These are phyloP conservation scores for Zygosaccharomyces kombuchaensis DNA, from an alignment of 805 yeast genomes.

Conservation along the genomic window DNA sequence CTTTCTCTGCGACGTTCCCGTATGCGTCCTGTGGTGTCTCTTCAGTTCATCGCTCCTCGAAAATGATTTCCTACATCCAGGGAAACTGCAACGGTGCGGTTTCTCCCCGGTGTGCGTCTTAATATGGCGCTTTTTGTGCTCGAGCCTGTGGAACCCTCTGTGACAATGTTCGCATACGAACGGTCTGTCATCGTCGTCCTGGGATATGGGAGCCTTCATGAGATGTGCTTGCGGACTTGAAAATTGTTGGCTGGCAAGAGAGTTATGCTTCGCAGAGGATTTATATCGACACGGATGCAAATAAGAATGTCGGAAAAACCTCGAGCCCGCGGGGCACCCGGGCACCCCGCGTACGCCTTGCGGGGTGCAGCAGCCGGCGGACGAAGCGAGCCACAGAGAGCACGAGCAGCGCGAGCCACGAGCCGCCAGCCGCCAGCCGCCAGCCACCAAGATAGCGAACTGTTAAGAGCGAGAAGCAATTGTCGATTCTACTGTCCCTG, in stretches of 20 bases:
- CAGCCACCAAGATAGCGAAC: too few relatives aligned
- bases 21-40: conserved; percentile 76
- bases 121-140: conserved; percentile 86
- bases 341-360: too few relatives aligned
- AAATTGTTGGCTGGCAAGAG: not conserved
- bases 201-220: conserved; percentile 9
- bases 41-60: conserved; percentile 81
- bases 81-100: conserved; percentile 78
- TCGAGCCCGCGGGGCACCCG: not conserved
- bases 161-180: conserved; percentile 81
- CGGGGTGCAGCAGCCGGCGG: not conserved
- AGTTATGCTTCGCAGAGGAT: not conserved
- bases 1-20: conserved; percentile 48
- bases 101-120: conserved; percentile 91
- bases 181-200: conserved; percentile 47
- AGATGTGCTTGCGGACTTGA: not conserved
- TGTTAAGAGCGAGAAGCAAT: too few relatives aligned
- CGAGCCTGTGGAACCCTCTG: conserved; percentile 81
- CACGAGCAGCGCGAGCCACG: too few relatives aligned
- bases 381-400: not conserved
- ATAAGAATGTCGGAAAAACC: not conserved
- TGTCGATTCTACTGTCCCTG: too few relatives aligned
- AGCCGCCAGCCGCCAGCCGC: too few relatives aligned
- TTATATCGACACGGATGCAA: not conserved
- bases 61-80: conserved; percentile 76